Evolutionary conservation across 495 filamentous ascomycete species (phyloP).

Genomic region (Penicillium salamii): DNA sequence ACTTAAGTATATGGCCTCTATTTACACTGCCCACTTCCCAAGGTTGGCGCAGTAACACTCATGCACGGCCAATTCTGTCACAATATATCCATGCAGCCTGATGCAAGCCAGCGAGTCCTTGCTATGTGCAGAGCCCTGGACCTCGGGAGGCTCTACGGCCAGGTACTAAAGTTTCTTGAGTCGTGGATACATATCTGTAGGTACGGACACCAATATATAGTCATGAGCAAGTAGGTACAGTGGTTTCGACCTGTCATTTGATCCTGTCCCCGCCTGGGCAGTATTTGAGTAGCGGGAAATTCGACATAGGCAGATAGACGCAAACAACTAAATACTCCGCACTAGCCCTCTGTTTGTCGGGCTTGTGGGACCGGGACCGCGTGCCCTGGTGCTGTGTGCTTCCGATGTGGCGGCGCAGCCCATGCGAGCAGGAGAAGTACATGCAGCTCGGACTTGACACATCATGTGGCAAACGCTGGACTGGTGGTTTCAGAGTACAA

Average conservation of each 20-base stretch:
- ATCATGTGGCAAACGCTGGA: constrained; percentile 1
- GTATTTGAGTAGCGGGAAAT: too few relatives aligned
- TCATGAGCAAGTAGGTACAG: too few relatives aligned
- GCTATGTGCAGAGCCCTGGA: not conserved
- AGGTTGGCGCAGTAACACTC: not conserved
- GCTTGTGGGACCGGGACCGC: constrained; percentile 1
- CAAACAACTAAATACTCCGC: too few relatives aligned
- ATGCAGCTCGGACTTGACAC: constrained; percentile 3
- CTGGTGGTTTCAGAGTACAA: too few relatives aligned
- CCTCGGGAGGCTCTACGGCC: not conserved
- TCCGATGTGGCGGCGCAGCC: not conserved
- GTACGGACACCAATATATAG: too few relatives aligned
- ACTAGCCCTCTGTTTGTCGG: too few relatives aligned
- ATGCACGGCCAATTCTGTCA: not conserved
- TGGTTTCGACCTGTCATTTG: too few relatives aligned
- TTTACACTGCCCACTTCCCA: too few relatives aligned
- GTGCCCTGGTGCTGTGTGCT: constrained; percentile 1
- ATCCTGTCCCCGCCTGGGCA: too few relatives aligned
- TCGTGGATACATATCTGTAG: too few relatives aligned
- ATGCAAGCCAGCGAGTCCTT: not conserved
- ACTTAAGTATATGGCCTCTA: too few relatives aligned
- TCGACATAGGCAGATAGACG: too few relatives aligned
- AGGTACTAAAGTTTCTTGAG: not conserved
- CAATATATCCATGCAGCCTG: not conserved
- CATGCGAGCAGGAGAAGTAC: constrained; percentile 1